Conservation (phyloP, 2,329 filamentous ascomycete genomes). For the Cercospora sp. region DNA sequence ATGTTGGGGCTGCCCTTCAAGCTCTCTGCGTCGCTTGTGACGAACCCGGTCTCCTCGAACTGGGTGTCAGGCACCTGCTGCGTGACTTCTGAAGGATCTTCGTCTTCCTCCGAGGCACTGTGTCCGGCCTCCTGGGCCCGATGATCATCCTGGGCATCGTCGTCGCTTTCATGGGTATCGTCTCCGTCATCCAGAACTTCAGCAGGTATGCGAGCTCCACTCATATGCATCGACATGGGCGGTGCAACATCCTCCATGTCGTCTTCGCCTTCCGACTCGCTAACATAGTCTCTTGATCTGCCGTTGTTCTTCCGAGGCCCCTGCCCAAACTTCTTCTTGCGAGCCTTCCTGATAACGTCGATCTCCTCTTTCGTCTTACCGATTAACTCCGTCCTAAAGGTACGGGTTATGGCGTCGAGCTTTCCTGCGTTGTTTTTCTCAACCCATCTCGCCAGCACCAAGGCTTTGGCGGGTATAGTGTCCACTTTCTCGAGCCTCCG, state of each 20-base stretch:
- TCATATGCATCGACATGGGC: neutral
- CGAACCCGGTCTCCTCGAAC: constrained; percentile 2
- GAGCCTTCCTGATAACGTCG: constrained; percentile 18
- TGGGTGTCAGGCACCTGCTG: constrained; percentile 14
- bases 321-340: constrained; percentile 10
- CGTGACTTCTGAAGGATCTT: neutral
- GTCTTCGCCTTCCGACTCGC: constrained; percentile 19
- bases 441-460: constrained; percentile 24
- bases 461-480: constrained; percentile 25
- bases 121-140: neutral
- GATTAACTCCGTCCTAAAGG: constrained; percentile 23
- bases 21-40: constrained; percentile 8
- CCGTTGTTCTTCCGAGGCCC: neutral
- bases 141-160: neutral
- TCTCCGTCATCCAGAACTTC: neutral
- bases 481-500: constrained; percentile 23
- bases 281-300: constrained; percentile 13
- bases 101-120: constrained; percentile 6
- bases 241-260: neutral
- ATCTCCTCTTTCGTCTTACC: constrained; percentile 27
- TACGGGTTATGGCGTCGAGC: constrained; percentile 20
- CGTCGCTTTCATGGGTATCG: neutral
- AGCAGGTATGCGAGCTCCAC: neutral
- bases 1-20: constrained; percentile 12
- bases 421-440: constrained; percentile 20